These are phyloP conservation scores for Vanrija humicola DNA, from an alignment of 1,284 basidiomycete genomes.

Conservation along the genomic window DNA sequence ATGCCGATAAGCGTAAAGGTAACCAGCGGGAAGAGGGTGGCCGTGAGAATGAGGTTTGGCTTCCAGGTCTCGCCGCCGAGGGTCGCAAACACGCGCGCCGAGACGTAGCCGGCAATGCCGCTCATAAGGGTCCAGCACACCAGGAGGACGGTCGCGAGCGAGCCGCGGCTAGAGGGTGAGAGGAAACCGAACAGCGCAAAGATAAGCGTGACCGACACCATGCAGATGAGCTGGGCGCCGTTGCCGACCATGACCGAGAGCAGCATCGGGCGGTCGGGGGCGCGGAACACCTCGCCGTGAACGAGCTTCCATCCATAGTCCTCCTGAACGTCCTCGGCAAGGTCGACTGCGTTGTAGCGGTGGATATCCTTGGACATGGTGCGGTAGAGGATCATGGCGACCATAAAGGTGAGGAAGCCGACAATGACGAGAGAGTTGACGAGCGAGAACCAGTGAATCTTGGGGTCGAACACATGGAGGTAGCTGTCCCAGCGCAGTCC, in stretches of 20 bases:
- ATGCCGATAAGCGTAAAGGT: constrained; percentile 79
- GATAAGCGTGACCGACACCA: constrained; percentile 85
- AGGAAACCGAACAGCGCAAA: constrained; percentile 98
- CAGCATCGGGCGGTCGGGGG: constrained; percentile 71
- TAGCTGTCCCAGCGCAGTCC: constrained; percentile 90
- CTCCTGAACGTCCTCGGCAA: constrained; percentile 93
- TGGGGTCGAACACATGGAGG: constrained; percentile 60
- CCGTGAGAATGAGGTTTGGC: constrained; percentile 81
- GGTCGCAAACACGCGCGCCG: constrained; percentile 76
- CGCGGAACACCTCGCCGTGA: constrained; percentile 92
- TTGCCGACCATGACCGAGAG: constrained; percentile 85
- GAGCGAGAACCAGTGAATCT: constrained; percentile 74
- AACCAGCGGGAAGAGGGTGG: constrained; percentile 77
- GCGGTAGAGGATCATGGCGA: constrained; percentile 81
- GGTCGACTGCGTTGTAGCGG: constrained; percentile 92
- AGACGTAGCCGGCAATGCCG: constrained; percentile 84
- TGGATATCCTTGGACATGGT: constrained; percentile 88
- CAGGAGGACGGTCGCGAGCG: constrained; percentile 93
- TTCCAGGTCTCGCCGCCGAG: constrained; percentile 75
- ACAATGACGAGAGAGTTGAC: constrained; percentile 90
- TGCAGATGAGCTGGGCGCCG: constrained; percentile 81
- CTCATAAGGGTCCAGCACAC: constrained; percentile 94
- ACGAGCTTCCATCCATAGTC: constrained; percentile 95
- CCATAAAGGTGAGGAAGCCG: constrained; percentile 84
- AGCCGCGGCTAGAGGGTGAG: constrained; percentile 91